Conservation (phyloP, 1,284 basidiomycete genomes). For the Hymenochaete sp. region DNA sequence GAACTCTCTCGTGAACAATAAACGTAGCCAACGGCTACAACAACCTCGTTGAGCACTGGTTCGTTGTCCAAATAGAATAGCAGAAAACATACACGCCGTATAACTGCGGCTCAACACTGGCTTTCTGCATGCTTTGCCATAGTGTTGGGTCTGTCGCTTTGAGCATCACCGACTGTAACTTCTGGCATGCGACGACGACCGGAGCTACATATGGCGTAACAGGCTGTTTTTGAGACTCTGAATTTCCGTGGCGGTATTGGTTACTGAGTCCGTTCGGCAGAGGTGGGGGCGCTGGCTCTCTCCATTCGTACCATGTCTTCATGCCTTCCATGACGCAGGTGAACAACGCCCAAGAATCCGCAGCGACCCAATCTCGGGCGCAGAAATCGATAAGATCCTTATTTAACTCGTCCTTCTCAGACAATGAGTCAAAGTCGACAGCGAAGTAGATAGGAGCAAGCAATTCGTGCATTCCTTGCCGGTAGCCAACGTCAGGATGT, state of each 20-base stretch:
- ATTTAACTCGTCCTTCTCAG: constrained; percentile 23
- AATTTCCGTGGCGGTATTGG: constrained; percentile 17
- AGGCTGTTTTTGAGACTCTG: constrained; percentile 38
- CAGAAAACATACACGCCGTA: constrained; percentile 73
- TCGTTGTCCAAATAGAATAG: not conserved
- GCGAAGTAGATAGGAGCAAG: constrained; percentile 78
- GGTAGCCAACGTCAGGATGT: constrained; percentile 77
- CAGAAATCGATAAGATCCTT: constrained; percentile 49
- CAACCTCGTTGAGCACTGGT: constrained; percentile 9
- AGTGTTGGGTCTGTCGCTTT: constrained; percentile 77
- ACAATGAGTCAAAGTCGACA: constrained; percentile 73
- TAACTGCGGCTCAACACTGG: constrained; percentile 87
- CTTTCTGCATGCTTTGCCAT: constrained; percentile 63
- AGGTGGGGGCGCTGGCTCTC: constrained; percentile 36
- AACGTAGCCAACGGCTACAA: constrained; percentile 77
- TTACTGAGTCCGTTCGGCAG: constrained; percentile 9
- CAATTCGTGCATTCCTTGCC: constrained; percentile 95
- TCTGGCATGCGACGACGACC: constrained; percentile 72
- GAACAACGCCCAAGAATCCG: constrained; percentile 83
- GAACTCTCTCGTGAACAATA: constrained; percentile 88
- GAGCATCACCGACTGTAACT: constrained; percentile 66
- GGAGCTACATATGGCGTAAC: constrained; percentile 65
- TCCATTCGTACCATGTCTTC: constrained; percentile 87
- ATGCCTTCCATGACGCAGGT: constrained; percentile 66
- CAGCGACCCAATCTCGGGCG: constrained; percentile 60